A percentile compares a stretch with the other conserved stretches of the same genome.
Evolutionary conservation across 2,329 filamentous ascomycete genomes (phyloP).

Genomic region (Xylaria sp.): DNA sequence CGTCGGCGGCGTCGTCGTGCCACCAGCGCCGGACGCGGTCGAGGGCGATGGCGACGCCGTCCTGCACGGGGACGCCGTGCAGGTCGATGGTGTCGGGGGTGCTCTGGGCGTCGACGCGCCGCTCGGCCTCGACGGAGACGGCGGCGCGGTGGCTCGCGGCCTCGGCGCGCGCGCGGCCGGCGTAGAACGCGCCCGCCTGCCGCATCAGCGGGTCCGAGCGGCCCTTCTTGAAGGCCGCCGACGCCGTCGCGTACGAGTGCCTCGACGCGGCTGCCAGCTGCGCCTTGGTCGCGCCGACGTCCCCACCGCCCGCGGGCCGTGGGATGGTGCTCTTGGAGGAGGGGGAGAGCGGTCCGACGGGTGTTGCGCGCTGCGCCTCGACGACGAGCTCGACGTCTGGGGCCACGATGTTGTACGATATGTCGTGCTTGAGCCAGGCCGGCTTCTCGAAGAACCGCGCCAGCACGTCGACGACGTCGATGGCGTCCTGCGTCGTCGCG

Average conservation of each 20-base stretch:
- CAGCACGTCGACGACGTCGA: slow-evolving; percentile 50
- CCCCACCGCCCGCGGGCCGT: no score
- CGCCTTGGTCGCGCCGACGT: slow-evolving; percentile 24
- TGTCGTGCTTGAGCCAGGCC: slow-evolving; percentile 40
- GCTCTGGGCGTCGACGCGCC: slow-evolving; percentile 72
- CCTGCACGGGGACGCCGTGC: slow-evolving; percentile 80
- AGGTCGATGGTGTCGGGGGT: slow-evolving; percentile 69
- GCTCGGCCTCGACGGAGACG: slow-evolving; percentile 71
- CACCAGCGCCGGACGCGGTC: slow-evolving; percentile 76
- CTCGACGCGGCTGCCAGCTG: slow-evolving; percentile 31
- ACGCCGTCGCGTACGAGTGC: slow-evolving; percentile 46
- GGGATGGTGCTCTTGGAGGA: no score
- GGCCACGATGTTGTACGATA: slow-evolving; percentile 39
- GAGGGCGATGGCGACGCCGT: slow-evolving; percentile 79
- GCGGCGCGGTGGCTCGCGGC: slow-evolving; percentile 61
- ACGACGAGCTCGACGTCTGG: slow-evolving; percentile 26
- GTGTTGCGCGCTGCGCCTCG: not conserved
- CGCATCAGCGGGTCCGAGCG: slow-evolving; percentile 76
- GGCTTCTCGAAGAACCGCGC: slow-evolving; percentile 51
- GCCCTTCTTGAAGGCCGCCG: slow-evolving; percentile 51
- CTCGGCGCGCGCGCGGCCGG: slow-evolving; percentile 70
- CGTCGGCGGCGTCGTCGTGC: slow-evolving; percentile 70
- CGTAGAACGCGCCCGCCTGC: slow-evolving; percentile 78
- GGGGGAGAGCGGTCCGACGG: no score
- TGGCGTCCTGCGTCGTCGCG: slow-evolving; percentile 31